Base-by-base conservation (phyloP, 164 flowering plant species). In the Paratinospora sagittata region DNA sequence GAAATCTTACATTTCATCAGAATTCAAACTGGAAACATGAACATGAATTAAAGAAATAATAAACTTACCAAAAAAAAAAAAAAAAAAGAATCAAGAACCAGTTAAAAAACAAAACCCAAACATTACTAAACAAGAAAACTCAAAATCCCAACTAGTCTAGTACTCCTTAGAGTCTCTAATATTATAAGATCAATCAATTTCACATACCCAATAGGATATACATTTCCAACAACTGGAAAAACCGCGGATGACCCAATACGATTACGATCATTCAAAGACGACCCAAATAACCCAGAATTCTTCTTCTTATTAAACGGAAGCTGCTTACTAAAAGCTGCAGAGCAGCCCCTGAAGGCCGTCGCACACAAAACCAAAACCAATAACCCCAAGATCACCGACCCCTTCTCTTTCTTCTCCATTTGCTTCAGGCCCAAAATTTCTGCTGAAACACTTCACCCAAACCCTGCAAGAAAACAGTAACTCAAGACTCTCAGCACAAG, bases 131-230 rank as follows among this genome's bases (percentile, higher is more conserved):
- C 57, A 49, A 49, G 21, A 49, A 49, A 17, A 49, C 0, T n/a
- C 60, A 3, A 52, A 52, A 52, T 6, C 58, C 23, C 60, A n/a
- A 61, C 24, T 8, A 2, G 1, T 27, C 27, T 30, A 61, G 24
- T 0, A 10, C 3, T n/a, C 23, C 63, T 23, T n/a, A n/a, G 26
- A n/a, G 5, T 23, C 27, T 23, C 57, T 49, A 10, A 58, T n/a
- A 3, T 30, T 4, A 30, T 1, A 30, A 58, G 8, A 58, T 14
- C 66, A 64, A 64, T 3, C 2, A 30, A 19, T 30, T 12, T 23
- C 14, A 23, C 60, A 17, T 77, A 90, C 96, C 96, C 96, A 67
- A 73, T 68, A 49, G 96, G 96, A 77, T 87, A 90, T 65, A 90
- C 91, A 76, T 87, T 86, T 47, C 96, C 96, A 23, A 43, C 23